Evolutionary conservation across 1,284 basidiomycete genomes (phyloP).

Genomic region (Tilletia setariae): DNA sequence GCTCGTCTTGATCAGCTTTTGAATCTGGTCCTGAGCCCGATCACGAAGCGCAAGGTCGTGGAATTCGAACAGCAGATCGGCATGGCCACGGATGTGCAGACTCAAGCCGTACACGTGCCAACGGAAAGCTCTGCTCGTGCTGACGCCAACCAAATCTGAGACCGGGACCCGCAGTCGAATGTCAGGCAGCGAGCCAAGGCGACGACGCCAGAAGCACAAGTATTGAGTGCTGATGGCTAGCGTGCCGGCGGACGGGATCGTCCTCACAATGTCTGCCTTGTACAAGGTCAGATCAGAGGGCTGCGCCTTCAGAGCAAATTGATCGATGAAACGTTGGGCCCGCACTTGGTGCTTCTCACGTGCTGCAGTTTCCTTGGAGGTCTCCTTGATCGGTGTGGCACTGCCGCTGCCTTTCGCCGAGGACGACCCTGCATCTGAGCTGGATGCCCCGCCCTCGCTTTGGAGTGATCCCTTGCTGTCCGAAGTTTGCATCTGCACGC

Average conservation of each 20-base stretch:
- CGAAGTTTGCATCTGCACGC: neutral
- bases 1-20: constrained; percentile 20
- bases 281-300: constrained; percentile 32
- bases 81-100: constrained; percentile 38
- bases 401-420: neutral
- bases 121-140: constrained; percentile 33
- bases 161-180: constrained; percentile 42
- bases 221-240: constrained; percentile 41
- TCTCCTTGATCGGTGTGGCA: neutral
- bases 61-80: constrained; percentile 43
- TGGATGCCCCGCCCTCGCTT: neutral
- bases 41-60: constrained; percentile 30
- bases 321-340: constrained; percentile 23
- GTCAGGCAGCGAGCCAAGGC: constrained; percentile 26
- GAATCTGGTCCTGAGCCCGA: constrained; percentile 11
- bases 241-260: constrained; percentile 38
- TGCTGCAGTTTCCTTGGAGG: neutral
- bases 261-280: constrained; percentile 39
- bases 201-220: constrained; percentile 42
- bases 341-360: neutral
- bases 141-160: constrained; percentile 35
- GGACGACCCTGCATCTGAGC: neutral
- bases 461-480: neutral
- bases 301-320: constrained; percentile 27
- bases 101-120: constrained; percentile 42